Percentiles rank a stretch among this genome's conserved stretches.
Conservation (phyloP, 2,329 filamentous ascomycete genomes). For the Teratosphaeria pseudoeucalypti region DNA sequence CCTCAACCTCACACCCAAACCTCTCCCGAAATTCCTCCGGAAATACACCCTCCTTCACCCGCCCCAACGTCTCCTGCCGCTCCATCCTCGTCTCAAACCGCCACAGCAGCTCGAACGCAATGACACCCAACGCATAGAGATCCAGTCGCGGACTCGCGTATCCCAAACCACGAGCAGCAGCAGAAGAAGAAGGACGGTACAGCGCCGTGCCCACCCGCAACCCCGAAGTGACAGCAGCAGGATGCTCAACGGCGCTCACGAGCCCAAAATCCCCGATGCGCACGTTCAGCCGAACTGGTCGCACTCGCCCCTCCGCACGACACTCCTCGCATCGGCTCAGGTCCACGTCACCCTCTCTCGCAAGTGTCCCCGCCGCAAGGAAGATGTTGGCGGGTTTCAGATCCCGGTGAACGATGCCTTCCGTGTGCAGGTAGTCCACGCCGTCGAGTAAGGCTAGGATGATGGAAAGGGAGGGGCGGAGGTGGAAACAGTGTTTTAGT, state of each 20-base stretch:
- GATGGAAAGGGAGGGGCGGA: conserved; percentile 45
- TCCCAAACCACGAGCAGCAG: conserved; percentile 18
- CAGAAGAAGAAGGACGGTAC: conserved; percentile 41
- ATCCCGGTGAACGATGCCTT: conserved; percentile 54
- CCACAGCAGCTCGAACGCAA: conserved; percentile 52
- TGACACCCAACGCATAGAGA: conserved; percentile 51
- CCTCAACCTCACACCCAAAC: background rate
- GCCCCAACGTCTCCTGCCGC: conserved; percentile 24
- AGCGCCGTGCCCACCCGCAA: conserved; percentile 49
- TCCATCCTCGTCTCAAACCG: conserved; percentile 38
- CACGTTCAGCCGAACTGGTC: conserved; percentile 27
- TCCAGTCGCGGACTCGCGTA: conserved; percentile 44
- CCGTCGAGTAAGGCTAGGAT: conserved; percentile 52
- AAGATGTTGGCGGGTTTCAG: conserved; percentile 61
- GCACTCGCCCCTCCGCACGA: conserved; percentile 6
- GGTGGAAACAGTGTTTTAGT: conserved; percentile 52
- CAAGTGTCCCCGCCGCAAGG: conserved; percentile 37
- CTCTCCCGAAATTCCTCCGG: background rate
- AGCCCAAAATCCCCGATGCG: conserved; percentile 61
- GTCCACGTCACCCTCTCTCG: conserved; percentile 33
- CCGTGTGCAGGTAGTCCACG: conserved; percentile 53
- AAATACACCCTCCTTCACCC: conserved; percentile 17
- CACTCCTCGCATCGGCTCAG: conserved; percentile 40
- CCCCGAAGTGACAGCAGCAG: conserved; percentile 3
- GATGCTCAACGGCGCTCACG: conserved; percentile 44